Base-by-base conservation (phyloP, 2,329 filamentous ascomycete genomes). In the Gyromitra esculenta region DNA sequence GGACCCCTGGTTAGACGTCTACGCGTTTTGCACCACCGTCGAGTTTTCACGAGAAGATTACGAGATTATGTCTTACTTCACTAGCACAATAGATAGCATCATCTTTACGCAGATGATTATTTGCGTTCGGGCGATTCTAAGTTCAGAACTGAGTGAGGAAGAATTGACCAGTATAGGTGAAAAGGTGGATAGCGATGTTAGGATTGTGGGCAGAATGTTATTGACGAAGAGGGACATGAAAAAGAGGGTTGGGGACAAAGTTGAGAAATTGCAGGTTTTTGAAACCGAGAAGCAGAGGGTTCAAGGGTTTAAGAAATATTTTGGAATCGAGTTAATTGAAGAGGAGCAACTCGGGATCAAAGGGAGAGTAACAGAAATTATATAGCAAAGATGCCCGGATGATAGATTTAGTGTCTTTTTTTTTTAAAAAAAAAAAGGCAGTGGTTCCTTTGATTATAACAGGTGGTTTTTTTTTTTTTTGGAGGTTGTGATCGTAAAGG, bases 21-120 rank as follows among this genome's bases (percentile, higher is more conserved):
- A 92, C 82, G 88, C 86, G 77, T 94, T 93, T 65, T 59, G 13
- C 82, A 86, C 87, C 1, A 88, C 91, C 76, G 84, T 87, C 15
- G 90, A 92, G 82, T 92, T 91, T 82, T 81, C 88, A 43, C 86
- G 86, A 2, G 82, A 84, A 56, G 90, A 92, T 82, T 92, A 89
- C 80, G 86, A 85, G 45, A 84, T 90, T 5, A 85, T 91, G 84
- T 91, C 88, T 82, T 88, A 85, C 79, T 87, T 81, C 60, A 88
- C 87, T 0, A 88, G 87, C 78, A 85, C 85, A 57, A 84, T 83
- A 71, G 82, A 84, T 25, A 81, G 82, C 39, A 87, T 85, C 72
- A 88, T 86, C 81, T 91, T 91, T 81, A 87, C 86, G 9, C 83
- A 85, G 71, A 85, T 81, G 1, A 82, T 91, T 45, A 81, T 90